These are phyloP conservation scores for Trichoderma arundinaceum DNA, from an alignment of 2,329 filamentous ascomycete genomes.

Conservation along the genomic window DNA sequence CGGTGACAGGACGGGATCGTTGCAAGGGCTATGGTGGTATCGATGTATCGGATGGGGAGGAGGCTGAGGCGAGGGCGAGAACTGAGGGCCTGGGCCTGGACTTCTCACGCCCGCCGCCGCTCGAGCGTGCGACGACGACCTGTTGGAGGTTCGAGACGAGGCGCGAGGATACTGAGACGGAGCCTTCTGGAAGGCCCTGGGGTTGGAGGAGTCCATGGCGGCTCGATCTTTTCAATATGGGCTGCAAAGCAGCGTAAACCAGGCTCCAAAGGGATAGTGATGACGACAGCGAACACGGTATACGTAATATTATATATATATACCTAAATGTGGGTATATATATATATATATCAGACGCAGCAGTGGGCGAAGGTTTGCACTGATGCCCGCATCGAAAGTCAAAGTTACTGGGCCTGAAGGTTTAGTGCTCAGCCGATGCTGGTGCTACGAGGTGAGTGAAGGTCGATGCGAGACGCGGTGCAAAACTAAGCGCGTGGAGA, in stretches of 20 bases:
- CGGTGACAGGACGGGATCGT: constrained; percentile 43
- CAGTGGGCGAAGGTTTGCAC: constrained; percentile 15
- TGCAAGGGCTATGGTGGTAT: constrained; percentile 46
- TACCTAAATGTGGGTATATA: background rate
- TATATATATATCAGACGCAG: constrained; percentile 8
- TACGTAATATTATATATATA: background rate
- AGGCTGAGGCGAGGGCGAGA: constrained; percentile 46
- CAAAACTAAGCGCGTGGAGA: background rate
- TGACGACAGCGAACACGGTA: background rate
- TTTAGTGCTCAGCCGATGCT: constrained; percentile 15
- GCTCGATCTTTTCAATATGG: too few species aligned
- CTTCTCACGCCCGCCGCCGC: constrained; percentile 50
- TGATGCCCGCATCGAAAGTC: constrained; percentile 29
- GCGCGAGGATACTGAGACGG: constrained; percentile 48
- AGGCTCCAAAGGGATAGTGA: background rate
- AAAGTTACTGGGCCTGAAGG: constrained; percentile 3
- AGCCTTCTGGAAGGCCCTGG: constrained; percentile 39
- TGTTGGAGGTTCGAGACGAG: constrained; percentile 54
- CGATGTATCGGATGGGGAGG: constrained; percentile 47
- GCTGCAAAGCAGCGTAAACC: too few species aligned
- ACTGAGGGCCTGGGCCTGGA: constrained; percentile 50
- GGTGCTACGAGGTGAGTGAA: constrained; percentile 12
- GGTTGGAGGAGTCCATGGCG: constrained; percentile 43
- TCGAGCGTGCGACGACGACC: constrained; percentile 50
- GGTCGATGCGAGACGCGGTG: constrained; percentile 11